Conservation (phyloP, 2,329 filamentous ascomycete genomes). For the Huntiella omanensis region DNA sequence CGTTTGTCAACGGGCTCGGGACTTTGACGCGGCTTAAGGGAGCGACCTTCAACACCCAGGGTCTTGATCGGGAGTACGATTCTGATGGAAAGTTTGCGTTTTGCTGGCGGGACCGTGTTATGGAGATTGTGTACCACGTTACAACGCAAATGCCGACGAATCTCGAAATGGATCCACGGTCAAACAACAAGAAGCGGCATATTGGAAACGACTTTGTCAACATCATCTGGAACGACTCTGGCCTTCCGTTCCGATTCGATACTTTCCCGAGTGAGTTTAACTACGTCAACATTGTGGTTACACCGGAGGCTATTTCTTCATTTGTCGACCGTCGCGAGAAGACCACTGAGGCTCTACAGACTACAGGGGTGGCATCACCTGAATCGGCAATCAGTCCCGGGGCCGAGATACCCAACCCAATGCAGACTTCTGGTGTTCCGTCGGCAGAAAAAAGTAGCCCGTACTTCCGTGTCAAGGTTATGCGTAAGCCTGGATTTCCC, state of each 20-base stretch:
- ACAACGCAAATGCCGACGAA: conserved; percentile 95
- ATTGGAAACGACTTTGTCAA: conserved; percentile 97
- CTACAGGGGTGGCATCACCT: neutral
- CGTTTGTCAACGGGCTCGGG: conserved; percentile 67
- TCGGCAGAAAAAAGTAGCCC: conserved; percentile 19
- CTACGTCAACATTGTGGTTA: conserved; percentile 91
- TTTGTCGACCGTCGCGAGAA: conserved; percentile 46
- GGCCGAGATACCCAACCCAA: neutral
- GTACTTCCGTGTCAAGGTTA: conserved; percentile 79
- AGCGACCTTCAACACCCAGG: conserved; percentile 81
- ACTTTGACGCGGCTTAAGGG: conserved; percentile 64
- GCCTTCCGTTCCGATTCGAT: conserved; percentile 71
- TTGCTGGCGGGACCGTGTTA: conserved; percentile 87
- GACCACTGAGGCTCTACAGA: conserved; percentile 11
- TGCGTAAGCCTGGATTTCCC: conserved; percentile 76
- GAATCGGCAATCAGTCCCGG: neutral
- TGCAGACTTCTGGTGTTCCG: neutral
- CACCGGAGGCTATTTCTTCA: conserved; percentile 61
- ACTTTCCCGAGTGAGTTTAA: conserved; percentile 93
- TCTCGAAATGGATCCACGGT: conserved; percentile 53
- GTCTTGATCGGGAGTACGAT: conserved; percentile 60
- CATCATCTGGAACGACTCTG: conserved; percentile 94
- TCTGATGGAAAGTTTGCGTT: conserved; percentile 75
- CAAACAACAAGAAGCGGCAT: conserved; percentile 75
- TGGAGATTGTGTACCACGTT: conserved; percentile 89